Evolutionary conservation across 768 basidiomycete species (phyloP).

Genomic region (Cystobasidium onofrii): DNA sequence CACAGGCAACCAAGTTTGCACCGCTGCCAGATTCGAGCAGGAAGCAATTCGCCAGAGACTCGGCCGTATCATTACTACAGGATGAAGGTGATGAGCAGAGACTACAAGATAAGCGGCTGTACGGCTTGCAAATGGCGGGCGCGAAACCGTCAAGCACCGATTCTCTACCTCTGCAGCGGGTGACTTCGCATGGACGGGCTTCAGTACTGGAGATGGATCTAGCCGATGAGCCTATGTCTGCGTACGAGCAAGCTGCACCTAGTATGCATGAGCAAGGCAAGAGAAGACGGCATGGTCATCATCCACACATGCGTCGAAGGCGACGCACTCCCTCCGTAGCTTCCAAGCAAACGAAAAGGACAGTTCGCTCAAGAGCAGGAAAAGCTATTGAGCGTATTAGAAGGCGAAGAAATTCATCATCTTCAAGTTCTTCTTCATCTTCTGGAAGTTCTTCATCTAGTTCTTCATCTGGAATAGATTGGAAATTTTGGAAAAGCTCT

Average conservation of each 20-base stretch:
- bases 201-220: slow-evolving; percentile 29
- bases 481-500: slow-evolving; percentile 43
- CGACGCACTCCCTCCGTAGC: slow-evolving; percentile 1
- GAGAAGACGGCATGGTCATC: background rate
- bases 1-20: slow-evolving; percentile 2
- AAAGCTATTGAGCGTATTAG: slow-evolving; percentile 10
- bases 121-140: background rate
- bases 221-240: slow-evolving; percentile 26
- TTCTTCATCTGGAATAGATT: slow-evolving; percentile 43
- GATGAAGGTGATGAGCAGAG: background rate
- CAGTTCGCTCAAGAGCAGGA: slow-evolving; percentile 19
- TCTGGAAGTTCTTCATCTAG: slow-evolving; percentile 37
- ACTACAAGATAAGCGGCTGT: background rate
- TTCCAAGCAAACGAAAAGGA: slow-evolving; percentile 14
- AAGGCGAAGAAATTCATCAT: slow-evolving; percentile 35
- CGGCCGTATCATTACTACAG: background rate
- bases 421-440: slow-evolving; percentile 50
- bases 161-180: slow-evolving; percentile 27
- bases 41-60: slow-evolving; percentile 13
- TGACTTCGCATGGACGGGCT: slow-evolving; percentile 22
- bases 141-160: slow-evolving; percentile 12
- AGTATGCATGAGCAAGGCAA: slow-evolving; percentile 3
- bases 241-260: slow-evolving; percentile 10
- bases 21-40: background rate
- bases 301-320: background rate